These are phyloP conservation scores for Pythium monospermum DNA, from an alignment of 352 stramenopile genomes.

Conservation along the genomic window DNA sequence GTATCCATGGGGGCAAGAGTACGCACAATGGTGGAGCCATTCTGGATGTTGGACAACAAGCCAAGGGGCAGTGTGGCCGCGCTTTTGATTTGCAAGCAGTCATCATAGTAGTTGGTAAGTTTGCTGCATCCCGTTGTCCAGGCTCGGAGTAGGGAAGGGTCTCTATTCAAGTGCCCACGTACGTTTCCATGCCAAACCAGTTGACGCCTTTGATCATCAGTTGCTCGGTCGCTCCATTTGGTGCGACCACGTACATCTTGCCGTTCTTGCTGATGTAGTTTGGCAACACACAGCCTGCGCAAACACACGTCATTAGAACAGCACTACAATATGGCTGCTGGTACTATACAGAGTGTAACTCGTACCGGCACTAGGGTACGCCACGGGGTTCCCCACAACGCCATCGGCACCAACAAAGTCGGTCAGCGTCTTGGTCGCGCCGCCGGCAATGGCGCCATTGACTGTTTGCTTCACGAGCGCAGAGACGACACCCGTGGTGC, in stretches of 20 bases:
- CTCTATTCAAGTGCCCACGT: slow-evolving; percentile 16
- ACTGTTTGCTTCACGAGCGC: slow-evolving; percentile 8
- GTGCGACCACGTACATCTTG: slow-evolving; percentile 43
- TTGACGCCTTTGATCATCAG: slow-evolving; percentile 66
- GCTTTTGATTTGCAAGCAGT: slow-evolving; percentile 27
- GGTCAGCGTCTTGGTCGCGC: too few relatives aligned
- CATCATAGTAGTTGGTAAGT: slow-evolving; percentile 1
- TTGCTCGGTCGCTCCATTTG: slow-evolving; percentile 44
- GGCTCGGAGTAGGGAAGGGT: too few relatives aligned
- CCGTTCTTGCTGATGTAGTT: slow-evolving; percentile 72
- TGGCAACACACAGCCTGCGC: slow-evolving; percentile 40
- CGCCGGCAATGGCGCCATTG: too few relatives aligned
- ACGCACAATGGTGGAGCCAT: slow-evolving; percentile 43
- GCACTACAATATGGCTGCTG: too few relatives aligned
- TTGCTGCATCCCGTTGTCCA: background rate
- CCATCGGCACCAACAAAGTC: too few relatives aligned
- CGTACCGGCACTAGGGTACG: too few relatives aligned
- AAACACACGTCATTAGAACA: background rate
- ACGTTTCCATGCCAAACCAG: slow-evolving; percentile 65
- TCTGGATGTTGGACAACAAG: slow-evolving; percentile 47
- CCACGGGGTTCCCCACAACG: too few relatives aligned
- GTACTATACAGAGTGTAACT: too few relatives aligned
- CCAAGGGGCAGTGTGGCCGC: slow-evolving; percentile 21
- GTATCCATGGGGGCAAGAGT: background rate
- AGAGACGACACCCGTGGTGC: slow-evolving; percentile 2